Evolutionary conservation across 768 basidiomycete species (phyloP).

Genomic region (Suillus subluteus): DNA sequence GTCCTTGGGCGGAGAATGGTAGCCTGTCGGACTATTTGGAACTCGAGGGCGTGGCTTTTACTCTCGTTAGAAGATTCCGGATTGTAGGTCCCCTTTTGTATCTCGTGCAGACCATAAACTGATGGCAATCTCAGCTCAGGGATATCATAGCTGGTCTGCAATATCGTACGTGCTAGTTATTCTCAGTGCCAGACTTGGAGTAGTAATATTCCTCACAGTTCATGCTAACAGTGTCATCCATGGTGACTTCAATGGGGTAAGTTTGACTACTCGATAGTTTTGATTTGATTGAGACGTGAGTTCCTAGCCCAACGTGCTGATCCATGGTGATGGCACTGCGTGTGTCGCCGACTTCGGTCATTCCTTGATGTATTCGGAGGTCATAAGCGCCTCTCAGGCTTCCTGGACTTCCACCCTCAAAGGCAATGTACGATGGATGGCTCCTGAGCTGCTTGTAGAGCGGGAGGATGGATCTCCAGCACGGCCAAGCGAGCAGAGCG

Average conservation of each 20-base stretch:
- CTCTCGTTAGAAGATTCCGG: slow-evolving; percentile 5
- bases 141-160: not conserved
- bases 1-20: slow-evolving; percentile 38
- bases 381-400: slow-evolving; percentile 22
- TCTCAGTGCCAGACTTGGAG: not conserved
- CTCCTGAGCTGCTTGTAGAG: slow-evolving; percentile 37
- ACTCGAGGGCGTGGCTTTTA: slow-evolving; percentile 13
- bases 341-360: slow-evolving; percentile 43
- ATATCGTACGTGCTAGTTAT: not conserved
- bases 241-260: slow-evolving; percentile 17
- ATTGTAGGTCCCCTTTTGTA: slow-evolving; percentile 19
- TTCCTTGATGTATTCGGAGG: slow-evolving; percentile 39
- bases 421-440: slow-evolving; percentile 49
- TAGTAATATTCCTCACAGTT: not conserved
- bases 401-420: not conserved
- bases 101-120: not conserved
- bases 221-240: slow-evolving; percentile 5
- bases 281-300: slow-evolving; percentile 1
- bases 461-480: not conserved
- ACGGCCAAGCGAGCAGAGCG: slow-evolving; percentile 31
- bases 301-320: slow-evolving; percentile 39
- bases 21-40: slow-evolving; percentile 28
- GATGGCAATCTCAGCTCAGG: not conserved
- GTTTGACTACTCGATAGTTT: not conserved
- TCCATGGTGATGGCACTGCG: slow-evolving; percentile 34